These are phyloP conservation scores for Paraphoma chrysanthemicola DNA, from an alignment of 2,329 filamentous ascomycete species.

Conservation along the genomic window DNA sequence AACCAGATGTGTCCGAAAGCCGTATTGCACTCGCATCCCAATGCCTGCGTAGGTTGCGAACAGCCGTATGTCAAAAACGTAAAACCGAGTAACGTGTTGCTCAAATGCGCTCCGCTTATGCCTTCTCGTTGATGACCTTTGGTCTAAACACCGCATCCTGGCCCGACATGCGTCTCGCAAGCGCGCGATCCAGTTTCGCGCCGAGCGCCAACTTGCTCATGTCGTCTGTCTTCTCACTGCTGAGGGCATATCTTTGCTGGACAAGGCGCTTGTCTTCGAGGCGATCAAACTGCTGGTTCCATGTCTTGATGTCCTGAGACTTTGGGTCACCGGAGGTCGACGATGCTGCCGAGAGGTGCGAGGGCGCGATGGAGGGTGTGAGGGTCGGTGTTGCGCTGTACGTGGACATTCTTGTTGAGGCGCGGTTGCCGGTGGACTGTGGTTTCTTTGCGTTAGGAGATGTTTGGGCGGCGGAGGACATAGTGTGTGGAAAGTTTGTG, in stretches of 20 bases:
- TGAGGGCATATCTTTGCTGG: constrained; percentile 81
- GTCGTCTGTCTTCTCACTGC: constrained; percentile 79
- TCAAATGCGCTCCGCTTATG: constrained; percentile 17
- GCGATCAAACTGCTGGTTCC: constrained; percentile 80
- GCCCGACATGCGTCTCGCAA: constrained; percentile 82
- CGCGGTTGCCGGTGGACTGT: constrained; percentile 45
- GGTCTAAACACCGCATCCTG: constrained; percentile 87
- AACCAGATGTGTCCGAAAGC: too few species aligned
- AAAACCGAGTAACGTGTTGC: too few species aligned
- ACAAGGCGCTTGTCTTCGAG: constrained; percentile 88
- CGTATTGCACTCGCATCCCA: too few species aligned
- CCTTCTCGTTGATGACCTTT: constrained; percentile 47
- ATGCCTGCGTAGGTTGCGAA: neutral
- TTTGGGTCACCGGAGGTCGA: constrained; percentile 54
- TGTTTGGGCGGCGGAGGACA: constrained; percentile 23
- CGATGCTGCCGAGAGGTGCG: constrained; percentile 47
- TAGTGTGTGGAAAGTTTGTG: constrained; percentile 13
- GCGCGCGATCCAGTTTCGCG: constrained; percentile 87
- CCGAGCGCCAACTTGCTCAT: constrained; percentile 86
- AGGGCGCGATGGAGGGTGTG: constrained; percentile 58
- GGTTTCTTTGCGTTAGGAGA: constrained; percentile 35
- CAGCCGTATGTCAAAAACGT: neutral
- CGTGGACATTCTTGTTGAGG: constrained; percentile 57
- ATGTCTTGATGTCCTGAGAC: constrained; percentile 72
- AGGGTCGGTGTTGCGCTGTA: constrained; percentile 60